Evolutionary conservation across 352 stramenopile genomes (phyloP).

Genomic region (Saprolegnia parasitica): DNA sequence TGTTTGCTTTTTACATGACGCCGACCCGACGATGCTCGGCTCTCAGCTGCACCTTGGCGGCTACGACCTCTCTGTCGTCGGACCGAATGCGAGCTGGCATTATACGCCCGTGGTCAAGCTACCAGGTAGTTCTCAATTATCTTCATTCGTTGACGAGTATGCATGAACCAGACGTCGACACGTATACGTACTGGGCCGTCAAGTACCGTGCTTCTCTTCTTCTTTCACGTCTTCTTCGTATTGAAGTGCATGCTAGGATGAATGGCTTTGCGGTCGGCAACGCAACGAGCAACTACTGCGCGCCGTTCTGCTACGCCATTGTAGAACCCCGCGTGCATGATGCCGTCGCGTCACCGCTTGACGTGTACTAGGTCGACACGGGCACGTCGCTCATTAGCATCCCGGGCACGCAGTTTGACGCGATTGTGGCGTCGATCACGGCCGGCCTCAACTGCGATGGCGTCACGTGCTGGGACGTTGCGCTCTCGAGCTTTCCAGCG

Average conservation of each 20-base stretch:
- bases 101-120: slow-evolving; percentile 84
- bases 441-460: slow-evolving; percentile 57
- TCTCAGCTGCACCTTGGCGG: slow-evolving; percentile 80
- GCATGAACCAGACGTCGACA: slow-evolving; percentile 49
- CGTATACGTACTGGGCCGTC: slow-evolving; percentile 83
- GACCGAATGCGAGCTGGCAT: slow-evolving; percentile 77
- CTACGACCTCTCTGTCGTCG: slow-evolving; percentile 78
- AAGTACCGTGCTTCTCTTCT: slow-evolving; percentile 61
- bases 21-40: slow-evolving; percentile 56
- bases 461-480: slow-evolving; percentile 53
- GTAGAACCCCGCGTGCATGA: slow-evolving; percentile 29
- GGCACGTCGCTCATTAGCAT: slow-evolving; percentile 84
- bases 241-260: slow-evolving; percentile 10
- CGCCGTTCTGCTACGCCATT: slow-evolving; percentile 82
- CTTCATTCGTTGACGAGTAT: too few species aligned
- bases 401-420: slow-evolving; percentile 59
- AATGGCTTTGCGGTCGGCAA: slow-evolving; percentile 30
- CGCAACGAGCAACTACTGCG: slow-evolving; percentile 47
- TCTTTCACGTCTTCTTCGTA: neutral
- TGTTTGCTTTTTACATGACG: slow-evolving; percentile 87
- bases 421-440: slow-evolving; percentile 59
- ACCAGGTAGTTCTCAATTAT: slow-evolving; percentile 35
- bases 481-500: slow-evolving; percentile 52
- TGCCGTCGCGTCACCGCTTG: neutral
- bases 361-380: slow-evolving; percentile 51